Percentiles rank a stretch among this genome's conserved stretches.
These are phyloP conservation scores for Tanozyma kutaoensis DNA, from an alignment of 805 yeast genomes.

Conservation along the genomic window DNA sequence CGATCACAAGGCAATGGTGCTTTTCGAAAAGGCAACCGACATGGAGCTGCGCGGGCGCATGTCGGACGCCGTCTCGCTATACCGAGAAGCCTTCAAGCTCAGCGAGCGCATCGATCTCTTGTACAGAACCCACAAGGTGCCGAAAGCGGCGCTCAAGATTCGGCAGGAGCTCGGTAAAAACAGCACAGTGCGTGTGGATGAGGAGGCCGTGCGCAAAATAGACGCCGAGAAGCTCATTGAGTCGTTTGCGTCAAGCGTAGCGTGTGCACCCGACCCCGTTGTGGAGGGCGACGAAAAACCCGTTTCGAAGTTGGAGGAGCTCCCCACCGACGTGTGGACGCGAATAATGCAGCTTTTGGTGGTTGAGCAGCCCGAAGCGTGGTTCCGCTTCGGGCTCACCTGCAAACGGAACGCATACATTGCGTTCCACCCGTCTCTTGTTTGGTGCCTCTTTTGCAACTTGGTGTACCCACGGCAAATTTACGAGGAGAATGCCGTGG, in stretches of 20 bases:
- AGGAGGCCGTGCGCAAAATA: constrained; percentile 20
- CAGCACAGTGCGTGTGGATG: constrained; percentile 18
- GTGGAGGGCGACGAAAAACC: constrained; percentile 3
- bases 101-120: constrained; percentile 49
- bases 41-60: constrained; percentile 64
- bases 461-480: constrained; percentile 40
- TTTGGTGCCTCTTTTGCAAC: constrained; percentile 39
- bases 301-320: constrained; percentile 22
- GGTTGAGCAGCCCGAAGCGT: constrained; percentile 39
- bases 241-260: constrained; percentile 18
- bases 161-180: constrained; percentile 15
- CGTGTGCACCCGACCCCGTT: constrained; percentile 12
- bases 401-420: constrained; percentile 44
- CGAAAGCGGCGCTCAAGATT: constrained; percentile 16
- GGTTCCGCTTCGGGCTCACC: constrained; percentile 48
- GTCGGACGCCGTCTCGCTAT: constrained; percentile 69
- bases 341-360: constrained; percentile 36
- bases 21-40: constrained; percentile 58
- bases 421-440: constrained; percentile 33
- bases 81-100: constrained; percentile 57
- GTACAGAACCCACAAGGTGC: constrained; percentile 45
- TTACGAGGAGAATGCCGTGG: constrained; percentile 32
- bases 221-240: constrained; percentile 26
- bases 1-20: constrained; percentile 35
- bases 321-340: constrained; percentile 47